Percentiles rank a stretch among this genome's conserved stretches.
phyloP scores from a whole-genome alignment of 2,329 filamentous ascomycete species.

The Bretziella fagacearum region DNA sequence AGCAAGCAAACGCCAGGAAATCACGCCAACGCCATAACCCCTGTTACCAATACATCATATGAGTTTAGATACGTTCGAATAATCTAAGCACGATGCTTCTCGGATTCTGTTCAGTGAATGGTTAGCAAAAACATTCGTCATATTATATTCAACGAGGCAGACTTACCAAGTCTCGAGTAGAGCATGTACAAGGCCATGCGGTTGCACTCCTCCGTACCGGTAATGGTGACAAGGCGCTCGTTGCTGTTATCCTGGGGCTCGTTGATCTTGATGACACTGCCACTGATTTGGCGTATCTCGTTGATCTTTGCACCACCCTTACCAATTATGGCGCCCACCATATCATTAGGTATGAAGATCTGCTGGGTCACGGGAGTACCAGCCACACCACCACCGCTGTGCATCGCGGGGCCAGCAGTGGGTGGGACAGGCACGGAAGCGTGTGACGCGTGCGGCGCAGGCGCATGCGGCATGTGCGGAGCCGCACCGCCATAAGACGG shows the following conservation, averaged over 20 bases:
- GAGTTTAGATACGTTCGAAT: neutral
- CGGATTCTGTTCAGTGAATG: conserved; percentile 25
- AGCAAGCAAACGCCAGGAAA: conserved; percentile 11
- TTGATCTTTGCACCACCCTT: conserved; percentile 99
- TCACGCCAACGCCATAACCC: conserved; percentile 14
- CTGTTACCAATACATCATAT: conserved; percentile 2
- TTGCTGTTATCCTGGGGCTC: conserved; percentile 98
- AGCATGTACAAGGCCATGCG: conserved; percentile 99
- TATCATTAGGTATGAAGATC: conserved; percentile 98
- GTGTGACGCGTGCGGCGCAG: conserved; percentile 40
- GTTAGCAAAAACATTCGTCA: neutral
- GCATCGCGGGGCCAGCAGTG: conserved; percentile 43
- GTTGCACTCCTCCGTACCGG: conserved; percentile 94
- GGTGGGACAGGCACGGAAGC: conserved; percentile 32
- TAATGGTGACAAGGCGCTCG: conserved; percentile 91
- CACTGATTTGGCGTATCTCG: conserved; percentile 90
- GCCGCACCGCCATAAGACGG: conserved; percentile 57
- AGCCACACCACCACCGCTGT: conserved; percentile 31
- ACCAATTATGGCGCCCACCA: conserved; percentile 98
- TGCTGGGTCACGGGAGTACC: conserved; percentile 72
- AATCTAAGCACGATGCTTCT: conserved; percentile 28
- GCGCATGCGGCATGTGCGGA: conserved; percentile 57
- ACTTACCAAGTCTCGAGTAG: conserved; percentile 82
- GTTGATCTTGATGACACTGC: conserved; percentile 99
- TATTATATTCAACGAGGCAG: neutral